These are phyloP conservation scores for Flaveria robusta DNA, from an alignment of 129 eudicot species.

Conservation along the genomic window DNA sequence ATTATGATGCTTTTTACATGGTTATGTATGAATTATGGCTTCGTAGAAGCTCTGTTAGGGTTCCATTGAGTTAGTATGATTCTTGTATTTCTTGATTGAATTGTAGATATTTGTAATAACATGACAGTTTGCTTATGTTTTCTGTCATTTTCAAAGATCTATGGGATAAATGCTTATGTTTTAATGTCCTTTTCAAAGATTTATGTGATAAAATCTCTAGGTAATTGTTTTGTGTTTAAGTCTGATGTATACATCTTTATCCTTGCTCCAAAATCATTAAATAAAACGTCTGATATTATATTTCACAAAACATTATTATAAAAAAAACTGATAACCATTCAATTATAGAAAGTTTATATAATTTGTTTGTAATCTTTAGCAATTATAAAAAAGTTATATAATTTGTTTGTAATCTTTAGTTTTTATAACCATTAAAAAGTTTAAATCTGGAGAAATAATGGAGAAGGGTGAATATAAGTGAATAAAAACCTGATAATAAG, in stretches of 20 bases:
- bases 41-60: constrained; percentile 58
- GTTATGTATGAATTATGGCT: constrained; percentile 93
- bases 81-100: constrained; percentile 30
- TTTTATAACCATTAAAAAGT: no score
- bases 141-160: neutral
- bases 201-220: neutral
- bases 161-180: neutral
- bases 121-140: constrained; percentile 9
- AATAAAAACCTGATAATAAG: neutral
- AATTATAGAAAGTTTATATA: no score
- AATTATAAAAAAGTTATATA: no score
- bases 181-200: neutral
- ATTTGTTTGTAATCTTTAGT: no score
- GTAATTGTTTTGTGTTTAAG: no score
- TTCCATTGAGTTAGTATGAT: constrained; percentile 28
- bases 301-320: no score
- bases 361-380: no score
- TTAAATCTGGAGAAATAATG: no score
- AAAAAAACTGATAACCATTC: no score
- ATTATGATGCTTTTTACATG: constrained; percentile 78
- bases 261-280: no score
- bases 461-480: neutral
- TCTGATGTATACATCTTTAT: no score
- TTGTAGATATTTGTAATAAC: constrained; percentile 25
- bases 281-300: no score